These are phyloP conservation scores for Geopyxis carbonaria DNA, from an alignment of 495 filamentous ascomycete species.

Conservation along the genomic window DNA sequence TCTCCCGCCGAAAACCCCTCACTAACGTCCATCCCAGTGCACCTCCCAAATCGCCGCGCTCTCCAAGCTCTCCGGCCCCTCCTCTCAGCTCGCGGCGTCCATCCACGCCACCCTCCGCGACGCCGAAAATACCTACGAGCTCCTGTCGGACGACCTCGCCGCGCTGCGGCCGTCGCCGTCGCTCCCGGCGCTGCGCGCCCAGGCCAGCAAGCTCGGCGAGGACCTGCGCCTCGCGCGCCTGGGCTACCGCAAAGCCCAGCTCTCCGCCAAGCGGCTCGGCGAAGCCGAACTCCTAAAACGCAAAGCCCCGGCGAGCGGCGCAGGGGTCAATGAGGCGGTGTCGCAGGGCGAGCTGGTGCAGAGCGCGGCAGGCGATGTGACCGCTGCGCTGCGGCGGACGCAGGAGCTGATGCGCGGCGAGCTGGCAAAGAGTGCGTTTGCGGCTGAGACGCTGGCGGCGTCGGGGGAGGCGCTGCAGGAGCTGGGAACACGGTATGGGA, in stretches of 20 bases:
- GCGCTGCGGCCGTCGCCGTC: slow-evolving; percentile 36
- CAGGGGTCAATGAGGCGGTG: slow-evolving; percentile 26
- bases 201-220: slow-evolving; percentile 45
- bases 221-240: slow-evolving; percentile 53
- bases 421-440: slow-evolving; percentile 69
- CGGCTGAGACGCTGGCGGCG: slow-evolving; percentile 66
- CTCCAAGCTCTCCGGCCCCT: slow-evolving; percentile 15
- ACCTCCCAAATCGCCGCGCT: slow-evolving; percentile 21
- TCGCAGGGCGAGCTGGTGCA: slow-evolving; percentile 52
- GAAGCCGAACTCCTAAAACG: slow-evolving; percentile 16
- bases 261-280: slow-evolving; percentile 57
- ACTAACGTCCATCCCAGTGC: slow-evolving; percentile 10
- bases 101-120: slow-evolving; percentile 72
- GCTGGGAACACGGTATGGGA: slow-evolving; percentile 60
- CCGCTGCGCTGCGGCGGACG: slow-evolving; percentile 62
- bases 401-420: slow-evolving; percentile 70
- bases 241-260: slow-evolving; percentile 69
- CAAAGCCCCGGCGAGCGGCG: not conserved
- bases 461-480: slow-evolving; percentile 64
- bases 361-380: slow-evolving; percentile 66
- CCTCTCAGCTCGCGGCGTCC: slow-evolving; percentile 43
- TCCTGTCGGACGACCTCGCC: slow-evolving; percentile 60
- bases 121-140: slow-evolving; percentile 70
- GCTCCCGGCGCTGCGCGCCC: slow-evolving; percentile 30
- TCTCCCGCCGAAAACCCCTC: not conserved